These are phyloP conservation scores for Chaetomium fimeti DNA, from an alignment of 495 filamentous ascomycete species.

Conservation along the genomic window DNA sequence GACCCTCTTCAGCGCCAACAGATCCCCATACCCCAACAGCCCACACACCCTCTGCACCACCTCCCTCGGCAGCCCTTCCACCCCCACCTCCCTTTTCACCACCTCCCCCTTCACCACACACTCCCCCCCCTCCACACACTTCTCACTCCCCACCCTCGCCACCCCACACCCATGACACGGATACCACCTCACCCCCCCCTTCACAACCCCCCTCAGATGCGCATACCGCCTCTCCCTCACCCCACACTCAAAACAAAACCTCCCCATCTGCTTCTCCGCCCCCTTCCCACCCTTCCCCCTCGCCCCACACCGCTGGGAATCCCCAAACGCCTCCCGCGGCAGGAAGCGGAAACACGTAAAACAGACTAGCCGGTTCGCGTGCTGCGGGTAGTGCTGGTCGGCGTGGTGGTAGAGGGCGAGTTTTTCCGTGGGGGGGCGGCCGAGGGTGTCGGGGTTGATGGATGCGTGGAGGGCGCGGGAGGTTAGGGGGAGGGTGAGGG, in stretches of 20 bases:
- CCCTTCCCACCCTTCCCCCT: not conserved
- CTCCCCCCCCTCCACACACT: not conserved
- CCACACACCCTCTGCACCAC: conserved; percentile 14
- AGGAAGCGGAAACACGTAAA: conserved; percentile 22
- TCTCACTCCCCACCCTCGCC: not conserved
- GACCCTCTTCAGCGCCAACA: conserved; percentile 8
- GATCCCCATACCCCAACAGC: conserved; percentile 9
- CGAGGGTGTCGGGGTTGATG: conserved; percentile 19
- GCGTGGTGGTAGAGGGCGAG: conserved; percentile 15
- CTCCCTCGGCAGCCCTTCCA: conserved; percentile 14
- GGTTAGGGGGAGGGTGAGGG: conserved; percentile 6
- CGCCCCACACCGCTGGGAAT: not conserved
- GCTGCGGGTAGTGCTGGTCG: conserved; percentile 17
- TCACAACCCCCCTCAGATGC: not conserved
- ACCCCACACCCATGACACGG: conserved; percentile 3
- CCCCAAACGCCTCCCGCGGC: not conserved
- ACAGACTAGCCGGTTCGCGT: conserved; percentile 19
- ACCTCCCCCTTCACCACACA: not conserved
- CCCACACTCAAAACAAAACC: conserved; percentile 28
- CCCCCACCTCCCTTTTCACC: not conserved
- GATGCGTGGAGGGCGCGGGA: conserved; percentile 13
- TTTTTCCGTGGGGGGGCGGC: conserved; percentile 2
- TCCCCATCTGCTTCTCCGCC: not conserved
- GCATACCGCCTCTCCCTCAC: not conserved
- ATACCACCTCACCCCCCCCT: conserved; percentile 11